Conservation (phyloP, 2,329 filamentous ascomycete species). For the Fusarium sp. region DNA sequence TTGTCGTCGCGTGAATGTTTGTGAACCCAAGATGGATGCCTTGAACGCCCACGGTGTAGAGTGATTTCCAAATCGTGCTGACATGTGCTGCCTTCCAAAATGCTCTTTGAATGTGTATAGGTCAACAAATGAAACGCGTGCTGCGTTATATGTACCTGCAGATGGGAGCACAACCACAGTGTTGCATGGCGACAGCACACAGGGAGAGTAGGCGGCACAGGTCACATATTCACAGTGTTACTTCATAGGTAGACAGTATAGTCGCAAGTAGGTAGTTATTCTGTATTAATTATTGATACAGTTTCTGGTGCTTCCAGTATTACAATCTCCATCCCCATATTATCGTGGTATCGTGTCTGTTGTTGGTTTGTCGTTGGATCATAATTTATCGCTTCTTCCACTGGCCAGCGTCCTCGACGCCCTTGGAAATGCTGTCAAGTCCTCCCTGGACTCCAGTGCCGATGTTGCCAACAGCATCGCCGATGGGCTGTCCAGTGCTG, state of each 20-base stretch:
- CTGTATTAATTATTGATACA: not conserved
- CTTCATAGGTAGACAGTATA: not conserved
- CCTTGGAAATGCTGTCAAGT: constrained; percentile 60
- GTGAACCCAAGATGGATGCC: too few species aligned
- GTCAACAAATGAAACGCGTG: not conserved
- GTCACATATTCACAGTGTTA: not conserved
- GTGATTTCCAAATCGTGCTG: too few species aligned
- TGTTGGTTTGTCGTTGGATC: not conserved
- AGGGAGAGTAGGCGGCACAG: too few species aligned
- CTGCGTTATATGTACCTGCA: not conserved
- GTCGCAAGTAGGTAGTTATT: not conserved
- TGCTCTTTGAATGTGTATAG: too few species aligned
- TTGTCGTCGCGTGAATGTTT: not conserved
- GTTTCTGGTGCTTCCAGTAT: not conserved
- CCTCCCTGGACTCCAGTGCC: constrained; percentile 66
- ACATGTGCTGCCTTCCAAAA: too few species aligned
- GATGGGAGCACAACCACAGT: not conserved
- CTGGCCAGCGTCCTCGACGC: constrained; percentile 67
- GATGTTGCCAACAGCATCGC: constrained; percentile 64
- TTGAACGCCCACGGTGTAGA: too few species aligned
- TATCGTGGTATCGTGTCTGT: not conserved
- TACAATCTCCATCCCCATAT: constrained; percentile 2
- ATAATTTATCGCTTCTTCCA: constrained; percentile 58
- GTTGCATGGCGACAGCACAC: not conserved
- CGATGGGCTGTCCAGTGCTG: constrained; percentile 64